Percentiles rank a stretch among this genome's conserved stretches.
These are phyloP conservation scores for Citrullus colocynthis DNA, from an alignment of 306 rosid species.

Conservation along the genomic window DNA sequence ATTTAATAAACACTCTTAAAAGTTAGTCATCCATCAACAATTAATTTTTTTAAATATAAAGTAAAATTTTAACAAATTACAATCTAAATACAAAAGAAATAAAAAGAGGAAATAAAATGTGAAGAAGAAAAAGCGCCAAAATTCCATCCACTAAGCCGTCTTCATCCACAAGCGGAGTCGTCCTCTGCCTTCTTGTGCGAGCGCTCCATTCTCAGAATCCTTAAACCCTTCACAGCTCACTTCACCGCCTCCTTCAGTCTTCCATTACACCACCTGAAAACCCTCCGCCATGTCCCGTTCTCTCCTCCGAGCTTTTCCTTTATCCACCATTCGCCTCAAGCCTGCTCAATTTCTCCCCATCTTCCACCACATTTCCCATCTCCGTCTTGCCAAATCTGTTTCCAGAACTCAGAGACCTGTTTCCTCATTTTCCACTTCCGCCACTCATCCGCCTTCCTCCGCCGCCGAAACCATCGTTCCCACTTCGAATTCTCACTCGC, in stretches of 20 bases:
- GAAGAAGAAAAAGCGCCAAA: not conserved
- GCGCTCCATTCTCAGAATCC: not conserved
- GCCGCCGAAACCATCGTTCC: constrained; percentile 28
- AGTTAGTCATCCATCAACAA: too few species aligned
- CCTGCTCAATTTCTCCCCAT: constrained; percentile 24
- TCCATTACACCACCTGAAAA: not conserved
- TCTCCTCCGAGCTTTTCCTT: constrained; percentile 45
- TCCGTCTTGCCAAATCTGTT: constrained; percentile 16
- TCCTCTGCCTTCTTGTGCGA: not conserved
- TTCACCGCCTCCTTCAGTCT: not conserved
- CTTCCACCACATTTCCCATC: constrained; percentile 16
- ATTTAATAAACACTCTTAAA: too few species aligned
- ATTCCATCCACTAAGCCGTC: not conserved
- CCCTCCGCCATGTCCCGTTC: constrained; percentile 34
- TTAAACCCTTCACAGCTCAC: not conserved
- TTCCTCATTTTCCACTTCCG: constrained; percentile 17
- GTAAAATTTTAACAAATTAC: too few species aligned
- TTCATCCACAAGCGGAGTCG: not conserved
- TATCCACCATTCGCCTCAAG: constrained; percentile 33
- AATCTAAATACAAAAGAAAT: too few species aligned
- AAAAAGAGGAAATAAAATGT: too few species aligned
- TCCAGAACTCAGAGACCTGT: not conserved
- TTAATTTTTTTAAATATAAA: too few species aligned
- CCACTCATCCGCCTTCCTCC: constrained; percentile 17
- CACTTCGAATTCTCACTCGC: constrained; percentile 16